Evolutionary conservation across 352 stramenopile species (phyloP), one percentile per base, ranked within the genome.

Genomic region (Pythium folliculosum): DNA sequence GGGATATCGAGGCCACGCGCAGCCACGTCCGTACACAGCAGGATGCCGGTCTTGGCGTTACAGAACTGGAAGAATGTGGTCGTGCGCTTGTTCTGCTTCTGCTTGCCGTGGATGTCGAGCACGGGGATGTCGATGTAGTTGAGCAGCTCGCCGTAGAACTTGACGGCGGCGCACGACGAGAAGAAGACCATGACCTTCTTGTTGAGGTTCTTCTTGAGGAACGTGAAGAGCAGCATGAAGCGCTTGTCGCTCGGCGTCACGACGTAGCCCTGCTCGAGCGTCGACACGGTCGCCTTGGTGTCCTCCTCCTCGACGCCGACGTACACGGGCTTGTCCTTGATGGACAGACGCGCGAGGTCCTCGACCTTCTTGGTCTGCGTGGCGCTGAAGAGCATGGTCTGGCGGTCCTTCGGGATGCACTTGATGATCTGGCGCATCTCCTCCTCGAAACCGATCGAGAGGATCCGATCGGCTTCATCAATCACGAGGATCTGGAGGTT

Each of bases 11-110:
- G 85, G 66, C 97, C 97, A 75, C 98, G 89, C 14, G 97, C 98
- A 1, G 97, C 97, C 12, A 99, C 97, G 75, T 99, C 98, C 7
- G 98, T 99, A 92, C 97, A 99, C 2, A 99, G 82, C 58, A 99
- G 72, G 21, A 98, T 98, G n/a, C 97, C 97, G 19, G 72, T 97
- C 63, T 98, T 96, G 60, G 93, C 88, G 64, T 98, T 98, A 77
- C 97, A 99, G 77, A 99, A 99, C 84, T 99, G 90, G 77, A 99
- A 99, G 71, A 99, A 99, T 5, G 97, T 99, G 5, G 95, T 98
- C 22, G 96, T 99, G n/a, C 97, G 88, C 76, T 99, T 99, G 75
- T 98, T 96, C 84, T 99, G 97, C 81, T 99, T 99, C 77, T 99
- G 97, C 63, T 98, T 97, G 57, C 97, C 97, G 82, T 99, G 97